These are phyloP conservation scores for Papilionanthe hybrid DNA, from an alignment of 116 monocot species.

Conservation along the genomic window DNA sequence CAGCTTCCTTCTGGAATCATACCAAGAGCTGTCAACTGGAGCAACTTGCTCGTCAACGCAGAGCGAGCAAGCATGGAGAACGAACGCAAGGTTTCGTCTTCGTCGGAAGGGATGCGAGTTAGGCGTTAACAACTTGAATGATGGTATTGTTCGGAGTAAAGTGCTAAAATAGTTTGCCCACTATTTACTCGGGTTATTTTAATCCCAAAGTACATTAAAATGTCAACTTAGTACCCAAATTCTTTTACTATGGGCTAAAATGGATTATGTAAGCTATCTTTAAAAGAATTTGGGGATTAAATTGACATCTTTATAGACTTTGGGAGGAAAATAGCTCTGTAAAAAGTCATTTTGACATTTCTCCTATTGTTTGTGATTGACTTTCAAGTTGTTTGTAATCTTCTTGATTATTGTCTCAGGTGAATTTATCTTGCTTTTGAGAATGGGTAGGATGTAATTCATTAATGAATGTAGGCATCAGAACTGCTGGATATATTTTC, in stretches of 20 bases:
- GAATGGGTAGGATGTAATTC: not conserved
- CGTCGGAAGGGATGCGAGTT: not conserved
- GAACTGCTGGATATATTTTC: not conserved
- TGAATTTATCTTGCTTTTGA: not conserved
- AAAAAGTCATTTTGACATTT: no score
- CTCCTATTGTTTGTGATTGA: no score
- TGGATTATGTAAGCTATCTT: no score
- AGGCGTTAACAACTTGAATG: not conserved
- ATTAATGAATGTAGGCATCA: not conserved
- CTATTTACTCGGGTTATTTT: no score
- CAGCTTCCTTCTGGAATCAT: slow-evolving; percentile 81
- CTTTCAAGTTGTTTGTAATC: no score
- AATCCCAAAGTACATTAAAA: no score
- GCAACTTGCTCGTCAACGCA: not conserved
- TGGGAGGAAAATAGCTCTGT: no score
- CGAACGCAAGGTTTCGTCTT: not conserved
- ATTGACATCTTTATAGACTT: no score
- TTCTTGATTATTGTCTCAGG: not conserved
- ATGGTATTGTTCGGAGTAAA: not conserved
- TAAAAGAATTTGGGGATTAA: no score
- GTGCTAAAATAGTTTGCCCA: no score
- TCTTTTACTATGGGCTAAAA: no score
- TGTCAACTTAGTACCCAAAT: no score
- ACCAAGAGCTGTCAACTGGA: slow-evolving; percentile 80
- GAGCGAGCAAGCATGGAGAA: not conserved